Evolutionary conservation across 306 rosid genomes (phyloP), one percentile per base, ranked within the genome.

Genomic region (Cucumis sativus): DNA sequence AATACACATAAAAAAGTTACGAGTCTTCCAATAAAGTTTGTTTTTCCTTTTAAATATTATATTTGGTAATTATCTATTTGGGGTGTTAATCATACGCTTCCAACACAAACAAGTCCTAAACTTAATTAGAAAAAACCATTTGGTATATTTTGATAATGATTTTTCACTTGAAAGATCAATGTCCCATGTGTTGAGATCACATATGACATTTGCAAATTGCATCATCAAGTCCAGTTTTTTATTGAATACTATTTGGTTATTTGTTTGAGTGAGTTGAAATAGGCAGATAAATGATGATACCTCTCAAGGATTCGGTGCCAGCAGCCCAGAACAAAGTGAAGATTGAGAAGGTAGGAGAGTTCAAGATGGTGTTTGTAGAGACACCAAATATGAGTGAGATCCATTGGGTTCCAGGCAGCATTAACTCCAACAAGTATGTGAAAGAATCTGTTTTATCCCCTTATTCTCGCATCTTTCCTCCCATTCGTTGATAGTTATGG

Each of bases 341-440:
- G 78, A 79, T 87, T 2, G 86, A 78, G 74, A 93, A 88, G 89
- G 84, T 91, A 2, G 98, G 96, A 37, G 98, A 87, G 61, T 88
- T 87, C 78, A 83, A 84, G 0, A 88, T 91, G 97, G 82, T 88
- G 10, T 91, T 40, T 77, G 91, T 86, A 47, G 97, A 91, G 87
- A 87, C 91, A 3, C 97, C 98, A 6, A 93, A 93, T 80, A 83
- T 93, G 91, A 90, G 98, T 23, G 92, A 93, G 86, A 91, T 91
- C 76, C 91, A 78, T 25, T 93, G 98, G 96, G 69, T 85, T 85
- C 90, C 80, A 33, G 89, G 88, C 39, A 88, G 88, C 2, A 82
- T 18, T 8, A 74, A 86, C 82, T 75, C 92, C 6, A 87, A 59
- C 17, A 86, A 70, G 83, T 90, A 87, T 49, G 82, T 88, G 23